These are phyloP conservation scores for Aspergillus ellipticus DNA, from an alignment of 495 filamentous ascomycete species.

Conservation along the genomic window DNA sequence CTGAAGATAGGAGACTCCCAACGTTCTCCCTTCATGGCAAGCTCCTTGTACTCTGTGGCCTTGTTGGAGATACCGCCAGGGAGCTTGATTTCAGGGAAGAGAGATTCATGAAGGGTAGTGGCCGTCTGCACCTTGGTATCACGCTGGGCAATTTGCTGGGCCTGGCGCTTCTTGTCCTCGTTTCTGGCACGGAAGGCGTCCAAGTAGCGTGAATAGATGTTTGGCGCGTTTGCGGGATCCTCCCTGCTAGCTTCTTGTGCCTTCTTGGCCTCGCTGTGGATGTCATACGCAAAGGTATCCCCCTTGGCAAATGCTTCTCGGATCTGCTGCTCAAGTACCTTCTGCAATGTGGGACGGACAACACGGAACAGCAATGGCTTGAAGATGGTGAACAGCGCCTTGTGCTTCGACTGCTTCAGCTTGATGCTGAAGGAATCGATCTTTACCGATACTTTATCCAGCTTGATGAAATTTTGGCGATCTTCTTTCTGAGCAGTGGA, in stretches of 20 bases:
- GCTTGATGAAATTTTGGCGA: constrained; percentile 82
- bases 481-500: constrained; percentile 76
- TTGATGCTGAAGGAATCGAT: constrained; percentile 87
- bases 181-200: constrained; percentile 70
- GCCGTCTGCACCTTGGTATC: constrained; percentile 75
- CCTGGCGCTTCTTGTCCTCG: constrained; percentile 69
- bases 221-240: constrained; percentile 72
- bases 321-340: constrained; percentile 84
- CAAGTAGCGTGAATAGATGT: constrained; percentile 84
- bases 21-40: constrained; percentile 81
- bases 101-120: constrained; percentile 82
- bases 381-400: constrained; percentile 80
- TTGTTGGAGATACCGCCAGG: constrained; percentile 90
- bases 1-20: constrained; percentile 96
- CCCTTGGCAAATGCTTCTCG: constrained; percentile 68
- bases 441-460: constrained; percentile 81
- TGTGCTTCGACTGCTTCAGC: constrained; percentile 90
- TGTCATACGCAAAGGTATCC: constrained; percentile 65
- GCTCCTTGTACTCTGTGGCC: constrained; percentile 89
- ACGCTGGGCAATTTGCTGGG: constrained; percentile 48
- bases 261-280: constrained; percentile 79
- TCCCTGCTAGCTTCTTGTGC: constrained; percentile 61
- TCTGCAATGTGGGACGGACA: constrained; percentile 77
- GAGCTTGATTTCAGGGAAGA: constrained; percentile 83
- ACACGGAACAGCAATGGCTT: constrained; percentile 85